Percentiles rank a stretch among this genome's conserved stretches.
These are phyloP conservation scores for Seiridium cupressi DNA, from an alignment of 2,329 filamentous ascomycete genomes.

Conservation along the genomic window DNA sequence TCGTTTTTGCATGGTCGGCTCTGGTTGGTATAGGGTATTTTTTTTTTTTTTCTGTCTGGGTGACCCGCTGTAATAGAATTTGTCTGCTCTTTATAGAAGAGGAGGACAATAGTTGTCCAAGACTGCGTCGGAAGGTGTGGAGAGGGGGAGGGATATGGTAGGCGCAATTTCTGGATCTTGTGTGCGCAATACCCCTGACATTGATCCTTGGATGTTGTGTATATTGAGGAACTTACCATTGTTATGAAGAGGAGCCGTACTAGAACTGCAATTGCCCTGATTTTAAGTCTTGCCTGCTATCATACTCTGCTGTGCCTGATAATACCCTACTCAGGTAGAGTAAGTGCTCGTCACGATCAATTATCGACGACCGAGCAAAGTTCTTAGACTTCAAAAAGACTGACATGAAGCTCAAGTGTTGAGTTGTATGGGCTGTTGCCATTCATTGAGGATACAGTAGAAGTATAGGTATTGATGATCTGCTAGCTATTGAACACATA, in stretches of 20 bases:
- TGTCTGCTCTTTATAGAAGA: background rate
- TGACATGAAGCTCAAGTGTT: too few species aligned
- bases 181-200: constrained; percentile 1
- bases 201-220: background rate
- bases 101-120: background rate
- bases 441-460: too few species aligned
- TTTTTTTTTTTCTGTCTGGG: background rate
- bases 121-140: background rate
- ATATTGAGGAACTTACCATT: background rate
- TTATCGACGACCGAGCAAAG: too few species aligned
- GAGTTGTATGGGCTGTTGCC: too few species aligned
- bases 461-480: too few species aligned
- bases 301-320: too few species aligned
- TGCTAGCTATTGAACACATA: too few species aligned
- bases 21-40: background rate
- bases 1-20: constrained; percentile 4
- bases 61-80: constrained; percentile 7
- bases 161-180: background rate
- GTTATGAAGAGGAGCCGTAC: background rate
- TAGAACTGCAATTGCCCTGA: background rate
- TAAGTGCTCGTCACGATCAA: too few species aligned
- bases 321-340: too few species aligned
- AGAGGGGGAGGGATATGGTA: background rate
- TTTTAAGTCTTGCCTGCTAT: background rate
- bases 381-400: too few species aligned